These are phyloP conservation scores for Streptanthus diversifolius DNA, from an alignment of 345 rosid genomes.

Conservation along the genomic window DNA sequence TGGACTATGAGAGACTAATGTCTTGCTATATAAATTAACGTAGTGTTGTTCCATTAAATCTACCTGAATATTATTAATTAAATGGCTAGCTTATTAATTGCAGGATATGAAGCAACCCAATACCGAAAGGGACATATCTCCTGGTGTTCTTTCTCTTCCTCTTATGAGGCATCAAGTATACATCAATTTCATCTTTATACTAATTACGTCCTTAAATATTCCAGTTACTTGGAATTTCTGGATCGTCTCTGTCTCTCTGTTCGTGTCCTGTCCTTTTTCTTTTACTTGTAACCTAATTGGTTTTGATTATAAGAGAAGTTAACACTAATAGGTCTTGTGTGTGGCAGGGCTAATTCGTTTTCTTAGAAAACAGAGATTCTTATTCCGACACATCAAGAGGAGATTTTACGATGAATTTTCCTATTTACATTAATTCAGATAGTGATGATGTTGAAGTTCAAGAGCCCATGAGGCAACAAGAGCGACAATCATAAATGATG, in stretches of 20 bases:
- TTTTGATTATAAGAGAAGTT: too few relatives aligned
- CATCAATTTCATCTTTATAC: background rate
- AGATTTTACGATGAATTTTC: background rate
- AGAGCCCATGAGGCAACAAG: background rate
- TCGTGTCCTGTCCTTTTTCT: background rate
- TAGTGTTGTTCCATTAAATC: background rate
- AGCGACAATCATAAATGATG: too few relatives aligned
- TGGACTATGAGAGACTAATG: too few relatives aligned
- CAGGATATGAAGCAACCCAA: slow-evolving; percentile 89
- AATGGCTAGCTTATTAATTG: background rate
- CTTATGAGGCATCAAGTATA: slow-evolving; percentile 84
- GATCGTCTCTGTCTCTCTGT: background rate
- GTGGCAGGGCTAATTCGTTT: too few relatives aligned
- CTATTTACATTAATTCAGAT: too few relatives aligned
- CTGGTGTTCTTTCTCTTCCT: slow-evolving; percentile 72
- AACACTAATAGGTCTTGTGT: too few relatives aligned
- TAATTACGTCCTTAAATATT: background rate
- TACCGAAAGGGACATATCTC: slow-evolving; percentile 53
- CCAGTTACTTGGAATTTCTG: background rate
- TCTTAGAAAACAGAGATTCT: too few relatives aligned
- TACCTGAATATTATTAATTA: background rate
- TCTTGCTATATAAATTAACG: background rate
- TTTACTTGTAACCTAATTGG: too few relatives aligned
- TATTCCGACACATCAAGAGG: slow-evolving; percentile 1
- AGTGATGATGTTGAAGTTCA: too few relatives aligned